Base-by-base conservation (phyloP, 495 filamentous ascomycete species). In the Aspergillus carlsbadensis region DNA sequence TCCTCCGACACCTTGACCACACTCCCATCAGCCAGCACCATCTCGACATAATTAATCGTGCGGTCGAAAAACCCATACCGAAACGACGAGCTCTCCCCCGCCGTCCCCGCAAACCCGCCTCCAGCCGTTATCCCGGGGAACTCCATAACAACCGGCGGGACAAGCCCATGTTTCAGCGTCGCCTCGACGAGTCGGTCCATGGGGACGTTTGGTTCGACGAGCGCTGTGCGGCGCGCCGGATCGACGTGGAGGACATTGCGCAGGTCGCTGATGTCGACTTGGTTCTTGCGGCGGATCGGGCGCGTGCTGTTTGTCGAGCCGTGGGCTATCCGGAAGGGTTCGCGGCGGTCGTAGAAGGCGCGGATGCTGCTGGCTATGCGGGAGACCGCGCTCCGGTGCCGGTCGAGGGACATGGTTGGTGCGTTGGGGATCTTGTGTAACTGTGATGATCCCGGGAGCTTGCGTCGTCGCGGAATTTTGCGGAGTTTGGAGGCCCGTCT, bases 291-390 rank as follows among this genome's bases (percentile, higher is more conserved):
- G 20, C 66, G 65, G 44, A 79, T 75, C 45, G 76, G 70, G 1
- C 87, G 84, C 15, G 88, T 92, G 66, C 78, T 86, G 70, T 91
- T 92, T 29, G 88, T 91, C 0, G 84, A 84, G 55, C 89, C 89
- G 76, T 92, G 89, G 70, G 75, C 83, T 70, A 93, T 90, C 50
- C 89, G 84, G 71, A 89, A 93, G 14, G 82, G 78, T 56, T 84
- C 75, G 29, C 76, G 70, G 15, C 76, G 73, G 15, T 81, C 69
- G 70, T 83, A 84, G 72, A 83, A 84, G 31, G 66, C 54, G 49
- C 78, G 74, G 14, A 89, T 81, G 10, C 49, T 41, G 10, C 24
- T 35, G 1, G 65, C 60, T 14, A 68, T 63, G 18, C 52, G 39
- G 5, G 52, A 17, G 5, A 60, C 58, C 31, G 58, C 33, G 18